A percentile compares a stretch with the other conserved stretches of the same genome.
Evolutionary conservation across 1,284 basidiomycete species (phyloP).

Genomic region (Afroboletus lepidellus): DNA sequence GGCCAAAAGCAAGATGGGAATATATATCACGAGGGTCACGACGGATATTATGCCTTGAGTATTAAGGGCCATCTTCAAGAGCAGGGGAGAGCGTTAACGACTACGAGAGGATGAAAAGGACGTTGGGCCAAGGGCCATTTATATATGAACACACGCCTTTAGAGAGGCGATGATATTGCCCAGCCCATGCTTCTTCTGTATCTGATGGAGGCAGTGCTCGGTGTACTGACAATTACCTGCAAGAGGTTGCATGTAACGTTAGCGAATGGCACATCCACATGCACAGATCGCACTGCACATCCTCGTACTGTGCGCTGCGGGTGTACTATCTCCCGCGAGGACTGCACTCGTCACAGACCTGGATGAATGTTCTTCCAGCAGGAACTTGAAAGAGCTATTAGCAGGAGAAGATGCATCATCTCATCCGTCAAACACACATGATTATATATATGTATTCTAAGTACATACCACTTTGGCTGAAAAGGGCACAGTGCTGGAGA

Average conservation of each 20-base stretch:
- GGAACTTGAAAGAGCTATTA: no score
- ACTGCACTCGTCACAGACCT: no score
- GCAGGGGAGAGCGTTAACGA: not conserved
- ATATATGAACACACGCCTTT: conserved; percentile 12
- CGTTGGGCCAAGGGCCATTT: conserved; percentile 16
- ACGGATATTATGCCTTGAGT: conserved; percentile 53
- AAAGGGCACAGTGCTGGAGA: no score
- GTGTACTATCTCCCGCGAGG: no score
- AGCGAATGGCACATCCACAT: not conserved
- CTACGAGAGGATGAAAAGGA: conserved; percentile 1
- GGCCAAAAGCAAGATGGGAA: conserved; percentile 48
- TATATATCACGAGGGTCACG: conserved; percentile 53
- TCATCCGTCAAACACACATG: not conserved
- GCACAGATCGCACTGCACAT: not conserved
- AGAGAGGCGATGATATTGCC: conserved; percentile 20
- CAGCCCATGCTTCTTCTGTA: not conserved
- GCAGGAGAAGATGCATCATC: no score
- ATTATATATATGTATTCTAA: not conserved
- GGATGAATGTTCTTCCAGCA: no score
- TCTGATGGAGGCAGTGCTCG: conserved; percentile 13
- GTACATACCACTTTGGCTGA: not conserved
- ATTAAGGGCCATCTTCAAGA: conserved; percentile 36
- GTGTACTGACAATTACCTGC: not conserved
- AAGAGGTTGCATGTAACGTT: not conserved
- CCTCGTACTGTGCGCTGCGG: not conserved